phyloP scores from a whole-genome alignment of 1,139 yeast genomes.

The Geotrichum australiense region DNA sequence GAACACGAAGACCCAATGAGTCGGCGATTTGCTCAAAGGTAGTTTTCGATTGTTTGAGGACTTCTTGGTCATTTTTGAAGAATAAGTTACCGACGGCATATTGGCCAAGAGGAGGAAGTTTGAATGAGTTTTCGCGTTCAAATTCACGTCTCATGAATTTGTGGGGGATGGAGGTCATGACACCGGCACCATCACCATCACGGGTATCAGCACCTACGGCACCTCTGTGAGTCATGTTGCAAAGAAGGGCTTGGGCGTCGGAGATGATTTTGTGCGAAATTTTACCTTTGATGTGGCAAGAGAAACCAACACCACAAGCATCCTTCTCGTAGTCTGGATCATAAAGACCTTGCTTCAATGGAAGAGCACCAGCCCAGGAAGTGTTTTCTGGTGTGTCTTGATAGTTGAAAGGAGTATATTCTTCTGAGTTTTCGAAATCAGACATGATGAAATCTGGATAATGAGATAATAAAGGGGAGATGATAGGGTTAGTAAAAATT shows the following conservation, averaged over 20 bases:
- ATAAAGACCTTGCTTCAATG: slow-evolving; percentile 81
- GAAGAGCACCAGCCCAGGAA: slow-evolving; percentile 90
- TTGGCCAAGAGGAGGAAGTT: slow-evolving; percentile 71
- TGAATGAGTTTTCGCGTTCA: slow-evolving; percentile 46
- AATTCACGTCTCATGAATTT: slow-evolving; percentile 80
- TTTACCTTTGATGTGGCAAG: slow-evolving; percentile 85
- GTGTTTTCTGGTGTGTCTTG: slow-evolving; percentile 72
- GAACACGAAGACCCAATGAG: slow-evolving; percentile 68
- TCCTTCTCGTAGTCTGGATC: slow-evolving; percentile 93
- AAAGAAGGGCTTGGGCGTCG: slow-evolving; percentile 74
- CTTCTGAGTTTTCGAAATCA: not conserved
- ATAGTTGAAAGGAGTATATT: slow-evolving; percentile 46
- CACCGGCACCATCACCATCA: slow-evolving; percentile 99
- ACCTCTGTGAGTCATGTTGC: slow-evolving; percentile 98
- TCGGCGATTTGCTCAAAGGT: slow-evolving; percentile 78
- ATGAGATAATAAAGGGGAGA: not conserved
- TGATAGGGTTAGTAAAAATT: not conserved
- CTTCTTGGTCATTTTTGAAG: slow-evolving; percentile 70
- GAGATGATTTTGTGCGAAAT: slow-evolving; percentile 88
- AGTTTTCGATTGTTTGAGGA: slow-evolving; percentile 57
- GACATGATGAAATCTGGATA: not conserved
- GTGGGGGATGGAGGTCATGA: slow-evolving; percentile 88
- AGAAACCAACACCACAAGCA: slow-evolving; percentile 98
- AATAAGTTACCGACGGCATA: slow-evolving; percentile 94
- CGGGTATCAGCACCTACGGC: slow-evolving; percentile 93